Evolutionary conservation across 2,329 filamentous ascomycete genomes (phyloP), one percentile per base, ranked within the genome.

Genomic region (Daldinia eschscholtzii): DNA sequence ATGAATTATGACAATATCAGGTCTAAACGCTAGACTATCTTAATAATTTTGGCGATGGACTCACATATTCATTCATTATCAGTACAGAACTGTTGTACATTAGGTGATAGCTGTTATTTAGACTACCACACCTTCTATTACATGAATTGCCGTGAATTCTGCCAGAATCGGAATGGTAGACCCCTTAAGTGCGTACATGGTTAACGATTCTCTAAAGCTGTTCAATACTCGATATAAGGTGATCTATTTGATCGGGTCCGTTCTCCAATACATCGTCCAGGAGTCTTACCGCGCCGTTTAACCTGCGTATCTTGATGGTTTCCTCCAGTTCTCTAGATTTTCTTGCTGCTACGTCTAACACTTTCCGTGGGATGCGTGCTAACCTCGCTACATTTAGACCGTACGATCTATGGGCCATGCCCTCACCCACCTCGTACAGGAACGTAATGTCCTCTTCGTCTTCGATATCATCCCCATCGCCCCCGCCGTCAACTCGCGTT

Each of bases 361-460:
- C 88, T 63, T 88, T 84, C 65, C 87, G 86, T 0, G 95, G 94
- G 46, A 99, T 87, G 58, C 91, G 91, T 2, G 96, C 96, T 60
- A 99, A 81, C 52, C 93, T 86, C 13, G 96, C 96, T 23, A 98
- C 96, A 79, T 98, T 98, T 64, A 99, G 79, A 0, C 97, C 96
- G 79, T 99, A 99, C 18, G 93, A 97, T 4, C 96, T 88, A 83
- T 98, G 94, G 7, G 96, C 95, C 10, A 97, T 93, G 10, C 96
- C 96, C 71, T 96, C 93, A 0, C 89, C 92, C 1, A 98, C 91
- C 78, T 98, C 93, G 78, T 99, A 99, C 56, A 99, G 80, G 76
- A 99, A 99, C 0, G 96, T 98, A 48, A 99, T 91, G 52, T 97
- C 91, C 70, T 93, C 89, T 37, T 92, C 89, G 0, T 83, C 87